Evolutionary conservation across 2,329 filamentous ascomycete genomes (phyloP).

Genomic region (Trichoderma citrinoviride): DNA sequence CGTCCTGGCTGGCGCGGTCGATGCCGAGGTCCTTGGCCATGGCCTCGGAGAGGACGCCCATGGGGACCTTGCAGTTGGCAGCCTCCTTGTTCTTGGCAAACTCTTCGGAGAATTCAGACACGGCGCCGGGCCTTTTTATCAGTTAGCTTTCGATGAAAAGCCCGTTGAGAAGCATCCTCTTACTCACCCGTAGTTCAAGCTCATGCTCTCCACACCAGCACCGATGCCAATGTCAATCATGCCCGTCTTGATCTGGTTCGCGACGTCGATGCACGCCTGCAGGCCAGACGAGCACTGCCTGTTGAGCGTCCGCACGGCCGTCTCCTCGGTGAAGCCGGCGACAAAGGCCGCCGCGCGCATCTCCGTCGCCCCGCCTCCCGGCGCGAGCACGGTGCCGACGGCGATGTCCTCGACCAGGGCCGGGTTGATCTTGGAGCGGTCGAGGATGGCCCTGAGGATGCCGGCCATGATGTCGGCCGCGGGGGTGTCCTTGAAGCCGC

Average conservation of each 20-base stretch:
- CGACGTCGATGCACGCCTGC: slow-evolving; percentile 89
- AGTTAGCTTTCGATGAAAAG: background rate
- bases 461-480: slow-evolving; percentile 83
- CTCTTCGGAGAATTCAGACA: slow-evolving; percentile 87
- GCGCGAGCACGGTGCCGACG: slow-evolving; percentile 86
- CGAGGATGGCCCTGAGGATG: slow-evolving; percentile 75
- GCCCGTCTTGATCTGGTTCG: slow-evolving; percentile 83
- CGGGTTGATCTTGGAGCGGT: slow-evolving; percentile 86
- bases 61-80: slow-evolving; percentile 95
- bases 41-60: slow-evolving; percentile 89
- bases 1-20: slow-evolving; percentile 71
- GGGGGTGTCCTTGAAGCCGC: slow-evolving; percentile 91
- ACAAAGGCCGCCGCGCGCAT: slow-evolving; percentile 90
- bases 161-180: background rate
- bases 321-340: slow-evolving; percentile 82
- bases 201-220: slow-evolving; percentile 97
- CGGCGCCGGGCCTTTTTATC: slow-evolving; percentile 66
- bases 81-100: slow-evolving; percentile 78
- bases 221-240: slow-evolving; percentile 97
- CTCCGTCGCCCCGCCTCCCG: slow-evolving; percentile 92
- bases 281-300: slow-evolving; percentile 92
- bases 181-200: slow-evolving; percentile 77
- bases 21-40: slow-evolving; percentile 88
- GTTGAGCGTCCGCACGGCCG: slow-evolving; percentile 86
- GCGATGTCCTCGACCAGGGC: slow-evolving; percentile 85